phyloP scores from a whole-genome alignment of 495 filamentous ascomycete genomes.

The Penicillium robsamsonii region DNA sequence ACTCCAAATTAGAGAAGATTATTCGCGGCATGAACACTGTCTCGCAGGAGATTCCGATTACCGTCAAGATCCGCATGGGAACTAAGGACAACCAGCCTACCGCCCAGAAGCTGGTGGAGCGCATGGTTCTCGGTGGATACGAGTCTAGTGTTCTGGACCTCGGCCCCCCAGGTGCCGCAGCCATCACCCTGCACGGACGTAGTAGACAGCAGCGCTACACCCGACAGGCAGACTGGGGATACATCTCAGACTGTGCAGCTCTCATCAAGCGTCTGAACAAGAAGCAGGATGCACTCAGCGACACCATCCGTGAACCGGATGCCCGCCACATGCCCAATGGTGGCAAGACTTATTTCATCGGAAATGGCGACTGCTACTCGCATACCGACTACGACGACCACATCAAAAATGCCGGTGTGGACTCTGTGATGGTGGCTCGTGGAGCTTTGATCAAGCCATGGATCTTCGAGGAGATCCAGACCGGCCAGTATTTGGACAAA shows the following conservation, averaged over 20 bases:
- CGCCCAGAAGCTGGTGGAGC: slow-evolving; percentile 74
- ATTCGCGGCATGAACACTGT: slow-evolving; percentile 92
- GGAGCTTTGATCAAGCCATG: slow-evolving; percentile 95
- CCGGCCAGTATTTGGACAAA: slow-evolving; percentile 92
- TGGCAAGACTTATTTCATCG: slow-evolving; percentile 78
- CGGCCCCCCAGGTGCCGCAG: slow-evolving; percentile 78
- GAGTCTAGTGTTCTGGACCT: slow-evolving; percentile 58
- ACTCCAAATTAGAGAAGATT: slow-evolving; percentile 83
- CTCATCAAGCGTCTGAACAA: slow-evolving; percentile 75
- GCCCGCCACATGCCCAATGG: slow-evolving; percentile 59
- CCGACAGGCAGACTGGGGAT: slow-evolving; percentile 81
- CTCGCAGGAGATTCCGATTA: slow-evolving; percentile 82
- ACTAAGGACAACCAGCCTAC: slow-evolving; percentile 76
- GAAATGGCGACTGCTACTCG: slow-evolving; percentile 95
- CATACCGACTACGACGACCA: slow-evolving; percentile 83
- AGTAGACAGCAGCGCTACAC: slow-evolving; percentile 95
- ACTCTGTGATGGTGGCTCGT: slow-evolving; percentile 86
- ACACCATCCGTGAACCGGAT: slow-evolving; percentile 78
- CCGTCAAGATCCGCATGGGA: slow-evolving; percentile 91
- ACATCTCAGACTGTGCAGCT: slow-evolving; percentile 85
- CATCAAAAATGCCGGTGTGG: slow-evolving; percentile 71
- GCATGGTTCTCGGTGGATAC: slow-evolving; percentile 73
- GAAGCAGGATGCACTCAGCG: slow-evolving; percentile 57
- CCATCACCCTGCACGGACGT: slow-evolving; percentile 89
- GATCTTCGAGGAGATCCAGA: slow-evolving; percentile 94